A percentile compares a stretch with the other conserved stretches of the same genome.
Evolutionary conservation across 139 green algal species (phyloP).

Genomic region (Yamagishiella unicocca): DNA sequence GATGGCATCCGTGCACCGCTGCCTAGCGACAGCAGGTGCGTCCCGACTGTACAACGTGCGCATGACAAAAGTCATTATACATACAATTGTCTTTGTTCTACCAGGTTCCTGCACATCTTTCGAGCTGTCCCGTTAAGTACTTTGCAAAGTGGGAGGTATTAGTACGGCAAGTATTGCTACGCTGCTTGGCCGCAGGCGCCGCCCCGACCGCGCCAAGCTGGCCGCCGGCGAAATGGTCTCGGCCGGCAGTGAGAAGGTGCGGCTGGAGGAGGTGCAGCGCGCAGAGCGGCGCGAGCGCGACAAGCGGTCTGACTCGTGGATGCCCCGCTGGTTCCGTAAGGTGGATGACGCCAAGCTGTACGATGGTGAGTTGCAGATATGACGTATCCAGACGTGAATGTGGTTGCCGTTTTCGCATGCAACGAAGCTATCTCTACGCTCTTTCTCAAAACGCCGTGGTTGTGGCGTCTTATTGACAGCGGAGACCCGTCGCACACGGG

Average conservation of each 20-base stretch:
- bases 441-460: too few relatives aligned
- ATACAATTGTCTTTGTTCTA: too few relatives aligned
- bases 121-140: too few relatives aligned
- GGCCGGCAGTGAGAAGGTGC: conserved; percentile 81
- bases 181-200: conserved; percentile 66
- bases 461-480: too few relatives aligned
- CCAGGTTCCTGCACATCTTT: too few relatives aligned
- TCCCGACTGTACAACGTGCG: background rate
- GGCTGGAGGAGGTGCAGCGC: conserved; percentile 86
- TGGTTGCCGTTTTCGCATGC: too few relatives aligned
- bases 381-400: too few relatives aligned
- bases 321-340: conserved; percentile 79
- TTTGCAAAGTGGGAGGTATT: too few relatives aligned
- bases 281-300: conserved; percentile 80
- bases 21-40: conserved; percentile 82
- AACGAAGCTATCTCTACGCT: too few relatives aligned
- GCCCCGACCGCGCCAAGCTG: conserved; percentile 74
- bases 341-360: conserved; percentile 47
- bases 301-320: conserved; percentile 70
- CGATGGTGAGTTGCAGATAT: conserved; percentile 45
- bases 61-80: too few relatives aligned
- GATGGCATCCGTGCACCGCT: conserved; percentile 74
- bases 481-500: too few relatives aligned
- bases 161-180: conserved; percentile 75
- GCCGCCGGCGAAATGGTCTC: conserved; percentile 62